Percentiles rank a stretch among this genome's conserved stretches.
phyloP scores from a whole-genome alignment of 2,329 filamentous ascomycete species.

The Cadophora luteo-olivacea region DNA sequence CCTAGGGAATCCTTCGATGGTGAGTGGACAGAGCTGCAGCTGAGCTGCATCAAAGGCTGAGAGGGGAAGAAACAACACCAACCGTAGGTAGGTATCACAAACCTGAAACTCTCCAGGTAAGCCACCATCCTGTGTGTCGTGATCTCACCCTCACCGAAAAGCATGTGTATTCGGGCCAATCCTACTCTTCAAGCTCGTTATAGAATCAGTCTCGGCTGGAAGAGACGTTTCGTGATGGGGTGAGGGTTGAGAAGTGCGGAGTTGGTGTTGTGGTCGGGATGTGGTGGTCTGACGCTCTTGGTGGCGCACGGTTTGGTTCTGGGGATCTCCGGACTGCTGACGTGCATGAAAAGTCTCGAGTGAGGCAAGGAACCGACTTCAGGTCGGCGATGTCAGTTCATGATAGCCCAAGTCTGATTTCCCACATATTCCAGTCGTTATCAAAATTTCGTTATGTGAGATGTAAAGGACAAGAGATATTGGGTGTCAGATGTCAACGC shows the following conservation, averaged over 20 bases:
- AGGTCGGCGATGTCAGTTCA: background rate
- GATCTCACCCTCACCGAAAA: background rate
- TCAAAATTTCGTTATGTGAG: background rate
- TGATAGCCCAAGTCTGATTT: background rate
- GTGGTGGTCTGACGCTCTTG: conserved; percentile 2
- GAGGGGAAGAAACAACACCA: conserved; percentile 15
- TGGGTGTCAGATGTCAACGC: background rate
- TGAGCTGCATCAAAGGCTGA: conserved; percentile 14
- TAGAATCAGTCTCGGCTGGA: background rate
- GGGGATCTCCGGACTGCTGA: conserved; percentile 10
- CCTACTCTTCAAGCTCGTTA: background rate
- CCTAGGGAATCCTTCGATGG: background rate
- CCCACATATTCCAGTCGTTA: background rate
- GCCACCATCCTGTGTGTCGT: background rate
- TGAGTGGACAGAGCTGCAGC: conserved; percentile 13
- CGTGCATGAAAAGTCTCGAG: conserved; percentile 4
- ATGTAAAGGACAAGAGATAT: background rate
- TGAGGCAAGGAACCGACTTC: background rate
- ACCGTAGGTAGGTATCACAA: conserved; percentile 1
- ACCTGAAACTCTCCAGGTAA: conserved; percentile 11
- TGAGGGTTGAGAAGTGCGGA: background rate
- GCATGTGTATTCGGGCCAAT: background rate
- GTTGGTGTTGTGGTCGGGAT: background rate
- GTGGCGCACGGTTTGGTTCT: conserved; percentile 1
- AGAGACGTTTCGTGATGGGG: background rate